Evolutionary conservation across 2,329 filamentous ascomycete genomes (phyloP).

Genomic region (Myriosclerotinia curreyana): DNA sequence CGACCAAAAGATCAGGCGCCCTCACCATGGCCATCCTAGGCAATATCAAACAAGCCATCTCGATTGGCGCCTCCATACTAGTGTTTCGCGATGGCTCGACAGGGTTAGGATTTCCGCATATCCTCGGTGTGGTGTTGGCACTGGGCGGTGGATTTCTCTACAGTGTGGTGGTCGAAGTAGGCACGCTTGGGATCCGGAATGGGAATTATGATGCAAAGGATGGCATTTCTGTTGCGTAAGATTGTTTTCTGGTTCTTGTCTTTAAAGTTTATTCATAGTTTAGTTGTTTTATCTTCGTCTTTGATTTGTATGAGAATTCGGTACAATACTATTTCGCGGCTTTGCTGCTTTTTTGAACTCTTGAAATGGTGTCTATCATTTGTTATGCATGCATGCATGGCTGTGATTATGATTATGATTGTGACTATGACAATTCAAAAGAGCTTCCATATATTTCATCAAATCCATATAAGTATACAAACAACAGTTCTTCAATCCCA

Average conservation of each 20-base stretch:
- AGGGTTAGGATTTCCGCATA: background rate
- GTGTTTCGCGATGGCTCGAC: constrained; percentile 35
- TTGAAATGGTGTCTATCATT: background rate
- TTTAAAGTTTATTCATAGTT: too few species aligned
- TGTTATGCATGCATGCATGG: background rate
- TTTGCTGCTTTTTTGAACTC: background rate
- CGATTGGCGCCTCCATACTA: constrained; percentile 52
- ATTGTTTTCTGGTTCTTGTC: background rate
- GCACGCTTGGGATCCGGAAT: background rate
- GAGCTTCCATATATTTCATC: background rate
- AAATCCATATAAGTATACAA: background rate
- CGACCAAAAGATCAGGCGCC: constrained; percentile 56
- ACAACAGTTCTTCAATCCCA: too few species aligned
- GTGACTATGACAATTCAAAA: background rate
- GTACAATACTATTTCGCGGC: background rate
- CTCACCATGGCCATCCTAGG: constrained; percentile 59
- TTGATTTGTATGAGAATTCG: background rate
- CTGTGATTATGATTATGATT: background rate
- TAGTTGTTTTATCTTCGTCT: background rate
- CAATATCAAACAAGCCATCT: constrained; percentile 57
- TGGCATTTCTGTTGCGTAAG: background rate
- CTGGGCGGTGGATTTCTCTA: background rate
- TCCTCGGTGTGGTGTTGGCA: background rate
- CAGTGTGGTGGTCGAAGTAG: background rate
- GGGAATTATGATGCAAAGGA: too few species aligned